phyloP scores from a whole-genome alignment of 495 filamentous ascomycete genomes.

The Xeromyces bisporus region DNA sequence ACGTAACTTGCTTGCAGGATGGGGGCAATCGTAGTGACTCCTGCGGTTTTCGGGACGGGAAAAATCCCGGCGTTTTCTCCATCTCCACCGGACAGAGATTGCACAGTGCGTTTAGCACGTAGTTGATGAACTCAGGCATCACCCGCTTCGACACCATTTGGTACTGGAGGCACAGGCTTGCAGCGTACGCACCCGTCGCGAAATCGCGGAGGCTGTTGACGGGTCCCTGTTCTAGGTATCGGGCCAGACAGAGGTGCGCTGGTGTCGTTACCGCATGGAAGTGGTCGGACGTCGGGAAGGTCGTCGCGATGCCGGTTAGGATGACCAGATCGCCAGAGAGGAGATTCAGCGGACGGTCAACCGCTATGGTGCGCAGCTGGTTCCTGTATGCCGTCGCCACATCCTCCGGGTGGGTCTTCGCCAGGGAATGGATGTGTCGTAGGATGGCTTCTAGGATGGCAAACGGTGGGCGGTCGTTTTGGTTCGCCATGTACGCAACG shows the following conservation, averaged over 20 bases:
- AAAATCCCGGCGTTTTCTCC: slow-evolving; percentile 27
- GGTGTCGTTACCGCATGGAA: slow-evolving; percentile 90
- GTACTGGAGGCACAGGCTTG: slow-evolving; percentile 62
- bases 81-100: slow-evolving; percentile 41
- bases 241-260: slow-evolving; percentile 58
- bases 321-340: slow-evolving; percentile 61
- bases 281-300: slow-evolving; percentile 91
- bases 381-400: slow-evolving; percentile 61
- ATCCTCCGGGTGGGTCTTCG: slow-evolving; percentile 61
- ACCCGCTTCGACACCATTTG: slow-evolving; percentile 67
- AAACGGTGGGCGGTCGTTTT: slow-evolving; percentile 34
- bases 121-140: slow-evolving; percentile 75
- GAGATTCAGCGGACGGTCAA: slow-evolving; percentile 39
- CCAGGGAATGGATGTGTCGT: slow-evolving; percentile 72
- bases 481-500: slow-evolving; percentile 46
- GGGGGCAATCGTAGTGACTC: slow-evolving; percentile 31
- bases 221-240: slow-evolving; percentile 64
- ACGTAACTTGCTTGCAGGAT: slow-evolving; percentile 10
- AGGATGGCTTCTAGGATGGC: slow-evolving; percentile 47
- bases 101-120: slow-evolving; percentile 57
- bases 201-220: slow-evolving; percentile 47
- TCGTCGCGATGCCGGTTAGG: slow-evolving; percentile 62
- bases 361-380: slow-evolving; percentile 48
- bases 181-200: slow-evolving; percentile 58
- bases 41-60: slow-evolving; percentile 44